Conservation (phyloP, 495 filamentous ascomycete species). For the Penicillium chermesinum region DNA sequence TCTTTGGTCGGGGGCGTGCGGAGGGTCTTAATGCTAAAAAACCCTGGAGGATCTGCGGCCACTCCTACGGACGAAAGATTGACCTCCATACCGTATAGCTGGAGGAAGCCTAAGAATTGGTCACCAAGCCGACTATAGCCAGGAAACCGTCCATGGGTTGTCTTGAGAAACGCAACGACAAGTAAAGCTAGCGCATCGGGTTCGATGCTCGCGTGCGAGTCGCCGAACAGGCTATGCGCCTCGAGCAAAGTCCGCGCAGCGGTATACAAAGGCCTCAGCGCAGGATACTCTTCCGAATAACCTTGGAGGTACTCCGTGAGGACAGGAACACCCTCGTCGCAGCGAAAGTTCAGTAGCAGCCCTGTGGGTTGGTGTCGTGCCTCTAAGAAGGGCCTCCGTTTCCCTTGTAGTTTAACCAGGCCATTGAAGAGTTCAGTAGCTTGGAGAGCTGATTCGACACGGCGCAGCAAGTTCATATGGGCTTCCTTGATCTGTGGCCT, state of each 20-base stretch:
- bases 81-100: conserved; percentile 41
- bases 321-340: conserved; percentile 25
- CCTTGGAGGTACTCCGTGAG: conserved; percentile 37
- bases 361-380: conserved; percentile 41
- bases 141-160: conserved; percentile 30
- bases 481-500: conserved; percentile 23
- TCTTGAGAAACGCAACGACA: conserved; percentile 49
- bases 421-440: conserved; percentile 8
- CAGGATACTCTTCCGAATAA: conserved; percentile 46
- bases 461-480: conserved; percentile 17
- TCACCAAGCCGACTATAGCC: conserved; percentile 25
- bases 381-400: conserved; percentile 21
- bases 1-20: conserved; percentile 1
- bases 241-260: conserved; percentile 45
- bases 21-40: conserved; percentile 30
- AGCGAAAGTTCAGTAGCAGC: conserved; percentile 45
- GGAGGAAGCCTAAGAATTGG: conserved; percentile 47
- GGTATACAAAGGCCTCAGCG: conserved; percentile 45
- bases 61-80: conserved; percentile 44
- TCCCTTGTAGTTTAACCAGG: conserved; percentile 9
- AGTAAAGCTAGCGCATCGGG: conserved; percentile 51
- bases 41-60: conserved; percentile 44
- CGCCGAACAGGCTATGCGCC: conserved; percentile 41
- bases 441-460: conserved; percentile 18
- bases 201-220: conserved; percentile 39